These are phyloP conservation scores for Cyclostephanos tholiformis DNA, from an alignment of 108 stramenopile species.

Conservation along the genomic window DNA sequence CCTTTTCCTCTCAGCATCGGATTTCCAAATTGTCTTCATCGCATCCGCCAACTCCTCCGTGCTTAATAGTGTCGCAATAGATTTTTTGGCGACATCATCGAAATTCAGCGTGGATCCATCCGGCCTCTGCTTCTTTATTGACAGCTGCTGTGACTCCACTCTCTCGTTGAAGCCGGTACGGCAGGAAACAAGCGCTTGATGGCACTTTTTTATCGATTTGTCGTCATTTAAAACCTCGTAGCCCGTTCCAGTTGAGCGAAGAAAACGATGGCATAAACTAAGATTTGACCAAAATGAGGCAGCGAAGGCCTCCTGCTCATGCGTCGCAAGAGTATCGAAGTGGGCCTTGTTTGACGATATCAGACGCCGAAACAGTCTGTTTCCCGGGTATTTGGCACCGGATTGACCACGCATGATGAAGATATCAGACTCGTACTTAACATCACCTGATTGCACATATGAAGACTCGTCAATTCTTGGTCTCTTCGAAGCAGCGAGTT, in stretches of 20 bases:
- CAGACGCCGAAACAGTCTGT: not conserved
- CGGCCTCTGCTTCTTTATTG: not conserved
- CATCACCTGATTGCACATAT: not conserved
- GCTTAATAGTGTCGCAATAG: not conserved
- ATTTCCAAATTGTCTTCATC: not conserved
- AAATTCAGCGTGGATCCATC: not conserved
- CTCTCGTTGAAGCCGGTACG: not conserved
- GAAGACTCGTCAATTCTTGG: not conserved
- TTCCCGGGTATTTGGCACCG: not conserved
- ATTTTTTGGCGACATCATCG: not conserved
- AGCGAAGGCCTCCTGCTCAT: not conserved
- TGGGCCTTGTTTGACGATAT: slow-evolving; percentile 10
- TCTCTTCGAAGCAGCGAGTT: not conserved
- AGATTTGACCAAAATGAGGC: slow-evolving; percentile 1
- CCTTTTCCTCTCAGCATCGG: not conserved
- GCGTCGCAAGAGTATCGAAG: not conserved
- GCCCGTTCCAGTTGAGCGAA: not conserved
- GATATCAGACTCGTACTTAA: not conserved
- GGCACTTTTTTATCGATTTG: not conserved
- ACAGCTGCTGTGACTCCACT: not conserved
- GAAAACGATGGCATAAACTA: slow-evolving; percentile 1
- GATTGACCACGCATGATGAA: not conserved
- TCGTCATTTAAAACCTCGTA: slow-evolving; percentile 9
- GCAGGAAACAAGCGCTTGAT: not conserved
- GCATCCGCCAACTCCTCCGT: not conserved